Base-by-base conservation (phyloP, 2,329 filamentous ascomycete species). In the Neofusicoccum umdonicola region DNA sequence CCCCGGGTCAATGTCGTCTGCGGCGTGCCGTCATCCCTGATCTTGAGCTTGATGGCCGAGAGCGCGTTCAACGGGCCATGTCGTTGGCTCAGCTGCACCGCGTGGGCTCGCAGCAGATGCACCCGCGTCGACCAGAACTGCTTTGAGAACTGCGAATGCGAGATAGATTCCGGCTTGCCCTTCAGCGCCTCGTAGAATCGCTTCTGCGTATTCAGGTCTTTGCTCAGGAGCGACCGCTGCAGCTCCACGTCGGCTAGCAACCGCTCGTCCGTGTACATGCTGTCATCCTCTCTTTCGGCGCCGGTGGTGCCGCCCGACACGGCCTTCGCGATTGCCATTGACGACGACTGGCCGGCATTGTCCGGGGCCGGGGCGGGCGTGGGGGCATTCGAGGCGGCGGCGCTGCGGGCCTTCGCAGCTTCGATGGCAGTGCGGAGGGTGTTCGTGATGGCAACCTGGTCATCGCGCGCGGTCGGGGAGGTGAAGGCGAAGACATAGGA, bases 111-210 rank as follows among this genome's bases (percentile, higher is more conserved):
- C 35, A 99, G 84, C 37, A 97, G 82, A 74, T 92, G 92, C 52
- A 93, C 86, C 51, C 96, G 86, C 1, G 92, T 92, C 1, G 92
- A 92, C 95, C 95, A 99, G 79, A 99, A 99, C 75, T 97, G 94
- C 1, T 88, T 83, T 69, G 94, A 93, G 76, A 98, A 97, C 50
- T 93, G 89, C 1, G 86, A 86, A 34, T 90, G 87, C 0, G 90
- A 89, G 67, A 98, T 89, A 2, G 90, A 88, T 7, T 94, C 90
- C 0, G 94, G 93, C 73, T 97, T 97, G 8, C 91, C 90, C 61
- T 86, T 84, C 56, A 93, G 82, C 0, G 92, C 90, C 73, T 97
- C 92, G 80, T 92, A 89, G 75, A 97, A 97, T 48, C 93, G 95
- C 74, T 91, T 88, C 70, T 90, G 87, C 45, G 99, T 83, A 11